Evolutionary conservation across 352 stramenopile species (phyloP), one percentile per base, ranked within the genome.

Genomic region (Aphanomyces astaci): DNA sequence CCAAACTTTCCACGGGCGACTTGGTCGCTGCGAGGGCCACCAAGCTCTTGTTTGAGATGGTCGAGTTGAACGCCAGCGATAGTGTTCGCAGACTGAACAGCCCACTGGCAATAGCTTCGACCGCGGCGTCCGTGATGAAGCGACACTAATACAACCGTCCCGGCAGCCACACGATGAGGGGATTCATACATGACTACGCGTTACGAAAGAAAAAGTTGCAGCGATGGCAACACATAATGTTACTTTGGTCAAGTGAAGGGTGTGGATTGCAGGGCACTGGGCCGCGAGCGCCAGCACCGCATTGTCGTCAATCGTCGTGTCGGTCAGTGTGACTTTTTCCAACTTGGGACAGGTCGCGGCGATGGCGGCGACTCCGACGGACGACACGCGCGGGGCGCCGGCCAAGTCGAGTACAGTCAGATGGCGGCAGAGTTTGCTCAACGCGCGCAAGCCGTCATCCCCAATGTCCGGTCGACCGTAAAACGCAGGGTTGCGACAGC

Each of bases 191-290:
- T n/a, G n/a, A n/a, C n/a, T n/a, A n/a, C n/a, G n/a, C n/a, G n/a
- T n/a, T n/a, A n/a, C n/a, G n/a, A n/a, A n/a, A n/a, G n/a, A n/a
- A n/a, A n/a, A n/a, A n/a, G n/a, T n/a, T n/a, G n/a, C n/a, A n/a
- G n/a, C n/a, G n/a, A n/a, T n/a, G n/a, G n/a, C n/a, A n/a, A n/a
- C n/a, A n/a, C n/a, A n/a, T n/a, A n/a, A n/a, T n/a, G n/a, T n/a
- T n/a, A 83, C 78, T 73, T 89, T 88, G 33, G 81, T 86, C 24
- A 92, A 27, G 43, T 83, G 83, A 43, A 89, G 72, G 51, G 69
- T 81, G 39, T 78, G 62, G 3, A 92, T 40, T 39, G 74, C 55
- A 7, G 40, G 71, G 40, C 80, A 89, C 27, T 76, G 66, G 1
- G 72, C 64, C n/a, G 81, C 77, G 4, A 92, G 51, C 17, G 86